phyloP scores from a whole-genome alignment of 148 eudicot species.

The Dysphania ambrosioides region DNA sequence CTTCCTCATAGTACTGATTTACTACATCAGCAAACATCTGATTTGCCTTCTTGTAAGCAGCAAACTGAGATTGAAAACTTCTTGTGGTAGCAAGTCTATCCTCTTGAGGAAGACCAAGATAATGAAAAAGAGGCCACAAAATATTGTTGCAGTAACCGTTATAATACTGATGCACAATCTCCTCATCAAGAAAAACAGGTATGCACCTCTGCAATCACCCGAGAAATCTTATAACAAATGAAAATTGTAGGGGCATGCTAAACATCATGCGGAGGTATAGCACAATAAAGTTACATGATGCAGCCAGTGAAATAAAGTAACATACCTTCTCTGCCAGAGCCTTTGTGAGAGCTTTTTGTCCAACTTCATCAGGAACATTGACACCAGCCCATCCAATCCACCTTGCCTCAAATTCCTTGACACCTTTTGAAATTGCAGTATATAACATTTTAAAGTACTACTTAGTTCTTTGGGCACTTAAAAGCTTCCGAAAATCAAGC shows the following conservation, averaged over 20 bases:
- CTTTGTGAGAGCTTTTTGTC: constrained; percentile 64
- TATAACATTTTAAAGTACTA: background rate
- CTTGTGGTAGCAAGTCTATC: constrained; percentile 87
- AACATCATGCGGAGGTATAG: background rate
- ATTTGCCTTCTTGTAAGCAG: constrained; percentile 81
- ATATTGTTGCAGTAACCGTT: constrained; percentile 94
- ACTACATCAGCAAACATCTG: constrained; percentile 96
- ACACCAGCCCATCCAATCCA: constrained; percentile 99
- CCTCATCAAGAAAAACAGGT: constrained; percentile 89
- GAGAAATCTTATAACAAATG: constrained; percentile 6
- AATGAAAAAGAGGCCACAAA: constrained; percentile 91
- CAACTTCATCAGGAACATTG: constrained; percentile 85
- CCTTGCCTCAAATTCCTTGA: constrained; percentile 87
- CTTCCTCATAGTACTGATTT: constrained; percentile 66
- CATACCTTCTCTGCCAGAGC: constrained; percentile 88
- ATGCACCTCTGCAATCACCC: constrained; percentile 66
- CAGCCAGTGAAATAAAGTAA: background rate
- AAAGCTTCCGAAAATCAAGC: background rate
- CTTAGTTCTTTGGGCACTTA: background rate
- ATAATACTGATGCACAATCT: constrained; percentile 84
- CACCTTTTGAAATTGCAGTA: constrained; percentile 46
- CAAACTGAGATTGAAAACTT: constrained; percentile 91
- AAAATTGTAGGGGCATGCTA: background rate
- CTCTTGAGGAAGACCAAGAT: constrained; percentile 94
- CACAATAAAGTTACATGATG: background rate